A percentile compares a stretch with the other conserved stretches of the same genome.
These are phyloP conservation scores for Diphasiastrum complanatum DNA, from an alignment of 83 land plant genomes.

Conservation along the genomic window DNA sequence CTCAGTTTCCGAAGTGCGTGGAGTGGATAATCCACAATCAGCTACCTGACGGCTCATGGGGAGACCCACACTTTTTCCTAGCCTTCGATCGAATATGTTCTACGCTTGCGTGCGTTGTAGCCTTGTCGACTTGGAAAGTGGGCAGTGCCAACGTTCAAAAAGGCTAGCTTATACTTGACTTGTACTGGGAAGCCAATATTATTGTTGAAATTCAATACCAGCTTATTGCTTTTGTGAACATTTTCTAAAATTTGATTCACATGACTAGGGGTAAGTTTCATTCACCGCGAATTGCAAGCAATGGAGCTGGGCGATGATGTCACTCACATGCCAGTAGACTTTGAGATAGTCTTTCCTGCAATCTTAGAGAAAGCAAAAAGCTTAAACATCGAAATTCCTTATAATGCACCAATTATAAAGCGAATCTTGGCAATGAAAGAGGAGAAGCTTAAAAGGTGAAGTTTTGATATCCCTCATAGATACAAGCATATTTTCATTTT, in stretches of 20 bases:
- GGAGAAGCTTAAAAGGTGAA: conserved; percentile 24
- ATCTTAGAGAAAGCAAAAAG: conserved; percentile 34
- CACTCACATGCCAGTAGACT: conserved; percentile 13
- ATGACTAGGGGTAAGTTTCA: conserved; percentile 19
- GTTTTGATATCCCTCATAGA: not conserved
- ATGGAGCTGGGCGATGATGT: conserved; percentile 9
- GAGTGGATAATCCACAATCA: conserved; percentile 2
- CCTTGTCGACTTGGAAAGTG: conserved; percentile 9
- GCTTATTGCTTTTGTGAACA: not conserved
- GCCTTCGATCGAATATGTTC: conserved; percentile 10
- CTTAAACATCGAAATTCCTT: conserved; percentile 28
- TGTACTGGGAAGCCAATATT: not conserved
- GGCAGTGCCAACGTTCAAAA: not conserved
- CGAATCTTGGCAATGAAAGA: conserved; percentile 16
- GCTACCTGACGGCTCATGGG: conserved; percentile 9
- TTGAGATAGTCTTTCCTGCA: conserved; percentile 31
- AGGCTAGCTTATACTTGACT: too few species aligned
- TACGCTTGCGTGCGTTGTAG: conserved; percentile 14
- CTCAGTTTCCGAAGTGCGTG: not conserved
- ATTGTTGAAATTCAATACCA: too few species aligned
- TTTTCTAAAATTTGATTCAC: conserved; percentile 1
- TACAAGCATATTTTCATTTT: too few species aligned
- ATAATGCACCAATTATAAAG: conserved; percentile 19
- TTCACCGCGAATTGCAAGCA: not conserved
- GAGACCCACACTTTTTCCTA: not conserved